These are phyloP conservation scores for Omphalea diandra DNA, from an alignment of 441 rosid species.

Conservation along the genomic window DNA sequence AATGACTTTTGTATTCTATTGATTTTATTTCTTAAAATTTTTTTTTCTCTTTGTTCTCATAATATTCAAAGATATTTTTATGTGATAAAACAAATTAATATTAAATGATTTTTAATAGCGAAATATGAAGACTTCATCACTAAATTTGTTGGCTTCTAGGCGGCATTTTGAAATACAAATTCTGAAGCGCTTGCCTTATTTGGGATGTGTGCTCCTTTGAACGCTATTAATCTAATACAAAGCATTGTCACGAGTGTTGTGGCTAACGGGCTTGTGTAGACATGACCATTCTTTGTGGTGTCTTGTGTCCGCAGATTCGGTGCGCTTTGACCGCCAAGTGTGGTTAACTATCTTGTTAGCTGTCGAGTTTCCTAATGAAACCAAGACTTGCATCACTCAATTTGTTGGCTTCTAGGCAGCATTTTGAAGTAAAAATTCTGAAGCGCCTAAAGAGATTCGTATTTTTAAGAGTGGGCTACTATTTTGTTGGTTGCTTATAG, in stretches of 20 bases:
- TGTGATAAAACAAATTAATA: too few relatives aligned
- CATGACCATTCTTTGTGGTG: not conserved
- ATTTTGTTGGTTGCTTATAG: not conserved
- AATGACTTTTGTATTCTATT: too few relatives aligned
- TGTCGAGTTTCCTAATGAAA: not conserved
- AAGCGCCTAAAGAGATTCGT: not conserved
- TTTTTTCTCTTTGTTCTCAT: too few relatives aligned
- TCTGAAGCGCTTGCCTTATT: too few relatives aligned
- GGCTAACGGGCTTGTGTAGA: too few relatives aligned
- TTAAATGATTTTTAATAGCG: too few relatives aligned
- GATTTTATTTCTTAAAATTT: too few relatives aligned
- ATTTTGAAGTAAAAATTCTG: not conserved
- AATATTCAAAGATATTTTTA: too few relatives aligned
- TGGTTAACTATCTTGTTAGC: not conserved
- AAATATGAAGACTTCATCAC: too few relatives aligned
- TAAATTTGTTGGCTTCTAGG: too few relatives aligned
- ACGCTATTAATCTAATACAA: not conserved
- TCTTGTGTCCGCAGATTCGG: not conserved
- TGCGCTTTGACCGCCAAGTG: not conserved
- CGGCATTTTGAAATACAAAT: too few relatives aligned
- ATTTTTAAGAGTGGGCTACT: not conserved
- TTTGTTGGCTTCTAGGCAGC: conserved; percentile 5
- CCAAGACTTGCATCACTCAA: not conserved
- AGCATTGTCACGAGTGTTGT: not conserved
- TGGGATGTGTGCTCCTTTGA: not conserved